phyloP scores from a whole-genome alignment of 1,284 basidiomycete genomes.

The Phaffia rhodozyma region DNA sequence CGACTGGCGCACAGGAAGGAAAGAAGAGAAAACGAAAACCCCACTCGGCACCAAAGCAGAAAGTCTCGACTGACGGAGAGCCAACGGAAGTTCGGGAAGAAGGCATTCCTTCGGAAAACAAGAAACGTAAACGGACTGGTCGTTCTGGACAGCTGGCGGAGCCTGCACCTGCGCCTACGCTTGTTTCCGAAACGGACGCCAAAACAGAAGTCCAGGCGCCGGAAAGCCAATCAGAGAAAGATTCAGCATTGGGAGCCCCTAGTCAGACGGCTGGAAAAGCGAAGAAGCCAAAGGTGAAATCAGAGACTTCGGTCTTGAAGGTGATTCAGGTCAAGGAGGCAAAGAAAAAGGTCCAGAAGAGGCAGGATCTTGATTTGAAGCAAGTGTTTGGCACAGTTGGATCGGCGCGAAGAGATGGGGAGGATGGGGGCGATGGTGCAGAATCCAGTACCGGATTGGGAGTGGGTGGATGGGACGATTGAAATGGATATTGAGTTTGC shows the following conservation, averaged over 20 bases:
- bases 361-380: slow-evolving; percentile 3
- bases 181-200: not conserved
- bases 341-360: slow-evolving; percentile 9
- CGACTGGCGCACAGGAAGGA: not conserved
- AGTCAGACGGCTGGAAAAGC: not conserved
- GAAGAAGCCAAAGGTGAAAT: not conserved
- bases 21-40: not conserved
- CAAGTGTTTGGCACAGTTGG: slow-evolving; percentile 4
- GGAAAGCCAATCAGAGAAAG: not conserved
- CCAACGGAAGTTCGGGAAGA: not conserved
- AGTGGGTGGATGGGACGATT: no score
- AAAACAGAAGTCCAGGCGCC: not conserved
- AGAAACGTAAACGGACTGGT: not conserved
- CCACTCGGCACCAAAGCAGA: not conserved
- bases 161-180: not conserved
- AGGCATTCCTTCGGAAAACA: not conserved
- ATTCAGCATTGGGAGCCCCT: not conserved
- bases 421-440: no score
- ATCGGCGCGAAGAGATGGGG: no score
- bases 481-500: no score
- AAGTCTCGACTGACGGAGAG: not conserved
- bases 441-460: no score
- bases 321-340: slow-evolving; percentile 11
- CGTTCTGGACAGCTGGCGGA: not conserved
- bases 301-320: slow-evolving; percentile 18